Evolutionary conservation across 352 stramenopile species (phyloP), one percentile per base, ranked within the genome.

Genomic region (Globisporangium canariense): DNA sequence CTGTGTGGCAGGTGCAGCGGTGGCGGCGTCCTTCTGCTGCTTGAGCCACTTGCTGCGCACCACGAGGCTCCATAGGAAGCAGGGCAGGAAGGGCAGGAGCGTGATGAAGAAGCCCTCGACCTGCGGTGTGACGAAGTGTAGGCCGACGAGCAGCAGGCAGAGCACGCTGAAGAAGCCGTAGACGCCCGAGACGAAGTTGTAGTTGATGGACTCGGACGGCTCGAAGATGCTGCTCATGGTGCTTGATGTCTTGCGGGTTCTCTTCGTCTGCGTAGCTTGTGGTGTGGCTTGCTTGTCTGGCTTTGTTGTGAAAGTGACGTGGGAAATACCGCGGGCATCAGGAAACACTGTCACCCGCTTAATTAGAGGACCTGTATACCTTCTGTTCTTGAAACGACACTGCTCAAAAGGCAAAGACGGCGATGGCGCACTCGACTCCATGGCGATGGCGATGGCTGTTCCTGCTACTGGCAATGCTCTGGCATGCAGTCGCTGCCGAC

Each of bases 51-150:
- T 79, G 45, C 76, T 65, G 58, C 88, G 86, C 65, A 96, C 86
- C 59, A 90, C 69, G 57, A 94, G 71, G 50, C 83, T 92, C 88
- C 88, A 96, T 54, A 90, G 13, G 60, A 96, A 85, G 64, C 86
- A 94, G 52, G 87, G 88, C 41, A 88, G 41, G 64, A 95, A 95
- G 28, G 86, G 86, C 69, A 85, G 70, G 32, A 95, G 65, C 32
- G 94, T 85, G 65, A 96, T 82, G 81, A 90, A 96, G 64, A 94
- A 91, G 8, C 87, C 87, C 46, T 96, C 84, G 54, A 94, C 60
- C 20, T 85, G 70, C 49, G 76, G 49, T 32, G 81, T 79, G 76
- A 82, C 86, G 55, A 82, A 77, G 68, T 93, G 82, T 55, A 87
- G 58, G 47, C 75, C 74, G 22, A 77, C 67, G 30, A 96, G 78